A percentile compares a stretch with the other conserved stretches of the same genome.
Evolutionary conservation across 129 eudicot species (phyloP).

Genomic region (Pseudognaphalium luteoalbum): DNA sequence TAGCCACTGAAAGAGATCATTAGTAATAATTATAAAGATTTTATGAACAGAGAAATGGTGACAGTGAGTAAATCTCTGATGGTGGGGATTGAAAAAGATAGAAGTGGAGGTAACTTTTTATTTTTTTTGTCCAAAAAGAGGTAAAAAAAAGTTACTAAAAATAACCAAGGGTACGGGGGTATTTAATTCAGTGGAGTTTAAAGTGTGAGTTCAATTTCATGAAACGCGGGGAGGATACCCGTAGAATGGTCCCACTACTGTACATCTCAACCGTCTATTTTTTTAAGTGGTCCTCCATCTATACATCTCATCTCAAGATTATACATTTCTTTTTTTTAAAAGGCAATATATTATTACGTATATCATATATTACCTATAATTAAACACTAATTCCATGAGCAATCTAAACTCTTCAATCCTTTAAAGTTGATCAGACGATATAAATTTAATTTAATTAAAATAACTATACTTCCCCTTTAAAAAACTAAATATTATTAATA

Average conservation of each 20-base stretch:
- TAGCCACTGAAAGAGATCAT: not conserved
- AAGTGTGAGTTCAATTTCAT: slow-evolving; percentile 27
- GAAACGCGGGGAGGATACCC: slow-evolving; percentile 34
- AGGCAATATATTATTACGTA: too few relatives aligned
- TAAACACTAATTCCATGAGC: too few relatives aligned
- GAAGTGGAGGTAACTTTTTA: not conserved
- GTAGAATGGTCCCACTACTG: slow-evolving; percentile 26
- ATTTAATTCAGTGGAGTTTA: not conserved
- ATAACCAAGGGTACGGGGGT: slow-evolving; percentile 4
- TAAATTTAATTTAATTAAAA: too few relatives aligned
- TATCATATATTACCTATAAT: too few relatives aligned
- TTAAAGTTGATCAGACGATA: too few relatives aligned
- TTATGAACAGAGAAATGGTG: not conserved
- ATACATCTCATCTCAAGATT: not conserved
- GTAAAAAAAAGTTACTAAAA: not conserved
- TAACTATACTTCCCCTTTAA: too few relatives aligned
- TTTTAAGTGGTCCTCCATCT: not conserved
- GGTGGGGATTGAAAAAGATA: slow-evolving; percentile 19
- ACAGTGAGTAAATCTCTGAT: slow-evolving; percentile 24
- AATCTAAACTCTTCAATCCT: too few relatives aligned
- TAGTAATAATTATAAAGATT: slow-evolving; percentile 25
- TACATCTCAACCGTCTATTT: not conserved
- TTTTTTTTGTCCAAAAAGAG: not conserved
- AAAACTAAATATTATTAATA: too few relatives aligned
- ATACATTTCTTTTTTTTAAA: too few relatives aligned